Evolutionary conservation across 1,139 yeast genomes (phyloP).

Genomic region (Lodderomyces elongisporus): DNA sequence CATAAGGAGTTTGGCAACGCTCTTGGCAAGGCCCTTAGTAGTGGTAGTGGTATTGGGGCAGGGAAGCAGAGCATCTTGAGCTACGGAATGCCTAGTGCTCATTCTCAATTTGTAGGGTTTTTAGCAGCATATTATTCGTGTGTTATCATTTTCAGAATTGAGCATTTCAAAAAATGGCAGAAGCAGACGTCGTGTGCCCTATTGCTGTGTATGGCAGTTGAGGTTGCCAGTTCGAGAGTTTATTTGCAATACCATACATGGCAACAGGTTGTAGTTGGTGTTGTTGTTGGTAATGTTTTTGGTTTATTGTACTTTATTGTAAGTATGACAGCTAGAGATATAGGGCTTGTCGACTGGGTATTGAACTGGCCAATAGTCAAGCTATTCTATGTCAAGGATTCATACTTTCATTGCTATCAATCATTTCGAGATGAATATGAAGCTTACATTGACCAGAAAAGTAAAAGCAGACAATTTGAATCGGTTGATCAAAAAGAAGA

Average conservation of each 20-base stretch:
- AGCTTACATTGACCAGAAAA: constrained; percentile 7
- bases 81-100: constrained; percentile 97
- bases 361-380: constrained; percentile 44
- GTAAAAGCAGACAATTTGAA: constrained; percentile 1
- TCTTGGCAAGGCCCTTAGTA: no score
- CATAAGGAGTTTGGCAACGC: constrained; percentile 50
- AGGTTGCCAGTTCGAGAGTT: constrained; percentile 72
- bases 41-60: constrained; percentile 26
- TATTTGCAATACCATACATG: constrained; percentile 73
- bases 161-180: constrained; percentile 17
- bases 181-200: constrained; percentile 20
- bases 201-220: constrained; percentile 27
- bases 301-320: constrained; percentile 57
- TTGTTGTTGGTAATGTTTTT: constrained; percentile 52
- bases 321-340: constrained; percentile 49
- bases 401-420: constrained; percentile 40
- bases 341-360: constrained; percentile 58
- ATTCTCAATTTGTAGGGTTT: constrained; percentile 92
- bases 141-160: constrained; percentile 26
- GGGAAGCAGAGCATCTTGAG: constrained; percentile 35
- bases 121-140: constrained; percentile 62
- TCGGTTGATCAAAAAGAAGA: constrained; percentile 1
- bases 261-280: constrained; percentile 73
- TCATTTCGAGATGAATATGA: constrained; percentile 37
- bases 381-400: constrained; percentile 53